These are phyloP conservation scores for Sphaerobolus stellatus DNA, from an alignment of 1,284 basidiomycete species.

Conservation along the genomic window DNA sequence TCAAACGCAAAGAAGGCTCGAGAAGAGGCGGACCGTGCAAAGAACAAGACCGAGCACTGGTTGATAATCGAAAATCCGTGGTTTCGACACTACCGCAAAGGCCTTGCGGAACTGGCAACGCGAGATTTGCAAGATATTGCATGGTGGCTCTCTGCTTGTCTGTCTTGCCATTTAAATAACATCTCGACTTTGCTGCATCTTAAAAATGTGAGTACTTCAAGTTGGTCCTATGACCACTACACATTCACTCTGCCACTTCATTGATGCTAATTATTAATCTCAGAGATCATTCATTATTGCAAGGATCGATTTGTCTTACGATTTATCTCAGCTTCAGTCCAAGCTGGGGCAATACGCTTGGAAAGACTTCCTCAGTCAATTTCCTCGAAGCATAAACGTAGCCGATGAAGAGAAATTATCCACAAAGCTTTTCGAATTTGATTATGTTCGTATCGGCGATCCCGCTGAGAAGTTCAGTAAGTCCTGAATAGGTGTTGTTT, in stretches of 20 bases:
- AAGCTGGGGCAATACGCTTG: slow-evolving; percentile 7
- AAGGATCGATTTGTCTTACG: slow-evolving; percentile 1
- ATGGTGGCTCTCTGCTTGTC: neutral
- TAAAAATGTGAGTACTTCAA: slow-evolving; percentile 5
- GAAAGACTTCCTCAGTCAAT: slow-evolving; percentile 5
- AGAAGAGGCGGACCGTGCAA: neutral
- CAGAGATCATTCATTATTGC: slow-evolving; percentile 3
- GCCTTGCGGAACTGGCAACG: neutral
- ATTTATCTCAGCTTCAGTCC: neutral
- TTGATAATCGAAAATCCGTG: slow-evolving; percentile 9
- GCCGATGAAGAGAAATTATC: neutral
- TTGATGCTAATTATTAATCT: neutral
- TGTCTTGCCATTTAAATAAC: neutral
- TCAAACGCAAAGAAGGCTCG: neutral
- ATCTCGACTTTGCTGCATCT: slow-evolving; percentile 4
- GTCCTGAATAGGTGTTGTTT: too few relatives aligned
- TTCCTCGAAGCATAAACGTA: too few relatives aligned
- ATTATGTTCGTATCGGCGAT: slow-evolving; percentile 6
- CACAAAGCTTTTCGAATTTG: slow-evolving; percentile 7
- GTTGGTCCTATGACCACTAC: neutral
- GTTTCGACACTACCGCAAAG: neutral
- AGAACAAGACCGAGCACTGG: slow-evolving; percentile 6
- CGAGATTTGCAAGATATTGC: slow-evolving; percentile 4
- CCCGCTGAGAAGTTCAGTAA: slow-evolving; percentile 8
- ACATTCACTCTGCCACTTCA: neutral